Base-by-base conservation (phyloP, 2,329 filamentous ascomycete genomes). In the Calonectria hongkongensis region DNA sequence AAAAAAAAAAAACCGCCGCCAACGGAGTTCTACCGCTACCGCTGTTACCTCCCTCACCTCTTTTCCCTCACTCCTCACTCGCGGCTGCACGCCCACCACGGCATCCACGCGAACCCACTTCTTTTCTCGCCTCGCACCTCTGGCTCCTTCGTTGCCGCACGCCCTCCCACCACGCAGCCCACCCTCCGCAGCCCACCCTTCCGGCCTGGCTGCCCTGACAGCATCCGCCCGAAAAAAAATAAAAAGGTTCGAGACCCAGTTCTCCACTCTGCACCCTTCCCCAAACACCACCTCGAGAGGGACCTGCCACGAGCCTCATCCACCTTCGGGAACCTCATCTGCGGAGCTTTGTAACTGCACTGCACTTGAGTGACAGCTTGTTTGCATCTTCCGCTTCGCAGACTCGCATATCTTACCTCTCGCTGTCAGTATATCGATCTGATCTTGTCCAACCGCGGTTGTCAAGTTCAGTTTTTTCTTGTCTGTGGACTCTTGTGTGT, bases 211-310 rank as follows among this genome's bases (percentile, higher is more conserved):
- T 79, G 77, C 80, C 79, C 79, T 80, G 78, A 77, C 79, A 75
- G 78, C 78, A 76, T 75, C 62, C 73, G 73, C 72, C 67, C 76
- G 75, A 79, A 79, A 83, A 83, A 82, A 83, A 83, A 81, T 84
- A 85, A 85, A 85, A 85, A 85, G 82, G 80, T 82, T 82, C 82
- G 78, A 84, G 84, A 84, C 82, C 84, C 84, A 82, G 80, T 85
- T 86, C 85, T 85, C 86, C 86, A 87, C 85, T 84, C 82, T 82
- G 79, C 84, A 84, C 83, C 84, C 84, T 86, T 83, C 85, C 85
- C 85, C 84, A 83, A 85, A 83, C 84, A 86, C 83, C 83, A 81
- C 79, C 80, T 85, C 83, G 83, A 81, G 83, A 83, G 83, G 83
- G 79, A 81, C 82, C 80, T 83, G 78, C 79, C 79, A 82, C 80